Conservation (phyloP, 2,329 filamentous ascomycete genomes). For the Calcarisporium arbuscula region DNA sequence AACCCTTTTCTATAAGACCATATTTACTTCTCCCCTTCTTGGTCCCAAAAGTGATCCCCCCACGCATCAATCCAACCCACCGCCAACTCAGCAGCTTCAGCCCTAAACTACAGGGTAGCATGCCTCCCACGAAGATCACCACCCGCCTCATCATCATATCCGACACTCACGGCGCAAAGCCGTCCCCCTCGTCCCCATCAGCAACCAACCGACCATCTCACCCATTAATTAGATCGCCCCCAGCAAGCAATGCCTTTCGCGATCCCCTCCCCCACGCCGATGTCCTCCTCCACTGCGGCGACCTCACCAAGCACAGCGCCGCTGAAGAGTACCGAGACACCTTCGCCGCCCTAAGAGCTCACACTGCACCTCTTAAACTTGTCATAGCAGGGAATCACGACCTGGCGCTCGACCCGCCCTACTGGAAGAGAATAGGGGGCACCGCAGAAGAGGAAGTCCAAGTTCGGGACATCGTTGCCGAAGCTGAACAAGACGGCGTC, state of each 20-base stretch:
- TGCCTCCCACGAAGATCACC: slow-evolving; percentile 17
- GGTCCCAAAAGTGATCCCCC: too few relatives aligned
- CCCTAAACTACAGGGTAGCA: too few relatives aligned
- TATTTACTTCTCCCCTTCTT: not conserved
- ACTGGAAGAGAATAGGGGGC: slow-evolving; percentile 6
- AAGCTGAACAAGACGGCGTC: slow-evolving; percentile 32
- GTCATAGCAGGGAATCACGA: slow-evolving; percentile 53
- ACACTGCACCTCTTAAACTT: slow-evolving; percentile 45
- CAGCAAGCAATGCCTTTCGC: too few relatives aligned
- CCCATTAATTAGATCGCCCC: too few relatives aligned
- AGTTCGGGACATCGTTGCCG: slow-evolving; percentile 30
- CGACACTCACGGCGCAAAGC: slow-evolving; percentile 27
- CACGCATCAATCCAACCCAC: too few relatives aligned
- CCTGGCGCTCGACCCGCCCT: slow-evolving; percentile 30
- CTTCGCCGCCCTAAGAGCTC: slow-evolving; percentile 32
- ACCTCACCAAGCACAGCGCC: slow-evolving; percentile 38
- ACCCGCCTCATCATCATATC: slow-evolving; percentile 33
- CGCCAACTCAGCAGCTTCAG: too few relatives aligned
- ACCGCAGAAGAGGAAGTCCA: slow-evolving; percentile 21
- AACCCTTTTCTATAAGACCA: not conserved
- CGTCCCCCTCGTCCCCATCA: slow-evolving; percentile 11
- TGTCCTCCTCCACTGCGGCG: slow-evolving; percentile 46
- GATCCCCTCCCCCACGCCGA: slow-evolving; percentile 31
- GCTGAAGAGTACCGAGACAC: slow-evolving; percentile 33
- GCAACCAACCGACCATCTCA: slow-evolving; percentile 19